Evolutionary conservation across 2,329 filamentous ascomycete genomes (phyloP).

Genomic region (Parafenestella ontariensis): DNA sequence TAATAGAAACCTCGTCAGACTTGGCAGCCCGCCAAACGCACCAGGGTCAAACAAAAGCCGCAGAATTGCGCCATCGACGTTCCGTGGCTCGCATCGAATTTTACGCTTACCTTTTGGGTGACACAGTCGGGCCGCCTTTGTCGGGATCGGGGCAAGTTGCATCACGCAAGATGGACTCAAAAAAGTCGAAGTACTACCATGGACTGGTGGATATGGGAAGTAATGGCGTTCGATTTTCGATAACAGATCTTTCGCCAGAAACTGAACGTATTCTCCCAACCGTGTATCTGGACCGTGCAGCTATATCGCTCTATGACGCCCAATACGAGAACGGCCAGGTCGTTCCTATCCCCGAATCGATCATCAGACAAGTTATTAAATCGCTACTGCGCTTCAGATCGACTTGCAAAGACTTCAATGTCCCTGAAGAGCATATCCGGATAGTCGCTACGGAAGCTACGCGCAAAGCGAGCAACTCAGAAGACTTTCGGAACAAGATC

Average conservation of each 20-base stretch:
- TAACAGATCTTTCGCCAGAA: constrained; percentile 78
- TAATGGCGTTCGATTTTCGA: constrained; percentile 93
- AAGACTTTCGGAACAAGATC: constrained; percentile 72
- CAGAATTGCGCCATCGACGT: constrained; percentile 30
- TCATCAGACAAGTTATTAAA: constrained; percentile 70
- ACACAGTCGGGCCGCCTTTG: constrained; percentile 10
- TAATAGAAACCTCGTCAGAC: constrained; percentile 20
- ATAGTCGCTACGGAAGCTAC: constrained; percentile 91
- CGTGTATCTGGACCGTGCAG: constrained; percentile 77
- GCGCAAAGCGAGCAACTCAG: constrained; percentile 77
- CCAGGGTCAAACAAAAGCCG: constrained; percentile 20
- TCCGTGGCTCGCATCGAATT: constrained; percentile 25
- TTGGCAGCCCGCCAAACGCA: constrained; percentile 11
- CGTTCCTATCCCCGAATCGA: constrained; percentile 63
- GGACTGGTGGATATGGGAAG: constrained; percentile 54
- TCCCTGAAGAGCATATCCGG: constrained; percentile 69
- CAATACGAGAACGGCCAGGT: constrained; percentile 57
- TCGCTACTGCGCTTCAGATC: constrained; percentile 73
- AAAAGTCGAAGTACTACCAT: constrained; percentile 34
- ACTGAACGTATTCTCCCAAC: constrained; percentile 76
- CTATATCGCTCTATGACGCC: constrained; percentile 88
- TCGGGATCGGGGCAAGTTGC: constrained; percentile 21
- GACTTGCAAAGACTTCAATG: constrained; percentile 73
- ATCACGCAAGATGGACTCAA: constrained; percentile 17
- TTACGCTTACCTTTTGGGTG: constrained; percentile 17